Evolutionary conservation across 2,329 filamentous ascomycete genomes (phyloP), one percentile per base, ranked within the genome.

Genomic region (Hirsutella minnesotensis): DNA sequence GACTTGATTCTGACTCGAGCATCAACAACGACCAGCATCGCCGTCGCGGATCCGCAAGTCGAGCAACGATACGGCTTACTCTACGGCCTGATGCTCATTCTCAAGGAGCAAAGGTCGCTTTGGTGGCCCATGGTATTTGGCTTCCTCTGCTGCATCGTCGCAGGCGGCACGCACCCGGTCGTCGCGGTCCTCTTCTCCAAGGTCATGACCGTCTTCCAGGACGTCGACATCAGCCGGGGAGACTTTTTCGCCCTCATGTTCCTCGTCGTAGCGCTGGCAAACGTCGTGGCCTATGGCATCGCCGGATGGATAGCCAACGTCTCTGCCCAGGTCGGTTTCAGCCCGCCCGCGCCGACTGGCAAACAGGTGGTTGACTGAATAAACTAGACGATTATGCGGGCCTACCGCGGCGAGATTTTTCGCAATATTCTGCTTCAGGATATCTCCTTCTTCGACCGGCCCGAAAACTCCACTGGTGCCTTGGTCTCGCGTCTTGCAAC

Each of bases 221-320:
- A 48, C 0, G 34, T 55, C 3, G 55, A 64, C 18, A 51, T 61
- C 5, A 34, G 45, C n/a, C 51, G 53, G 20, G 69, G 63, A 5
- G 68, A 77, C 54, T 75, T 76, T 48, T 75, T 66, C 54, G 61
- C 70, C 0, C 62, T 73, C 39, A 76, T 77, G 72, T 77, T 77
- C 52, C 72, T 75, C 40, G 57, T 75, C 1, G 56, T 75, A 15
- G 73, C 73, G 1, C 53, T 69, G 9, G 67, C 57, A 3, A 66
- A 69, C 29, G 54, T 70, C 2, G 42, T 73, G 1, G 56, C 63
- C 3, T 76, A 75, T 41, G 58, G 56, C 27, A 45, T 54, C 1
- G 48, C 56, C 21, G 65, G 66, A 2, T 65, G 59, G 57, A 37
- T 58, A 5, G 55, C 57, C 43, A 67, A 66, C 33, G 44, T 54